Evolutionary conservation across 352 stramenopile genomes (phyloP).

Genomic region (Phytophthora pluvialis): DNA sequence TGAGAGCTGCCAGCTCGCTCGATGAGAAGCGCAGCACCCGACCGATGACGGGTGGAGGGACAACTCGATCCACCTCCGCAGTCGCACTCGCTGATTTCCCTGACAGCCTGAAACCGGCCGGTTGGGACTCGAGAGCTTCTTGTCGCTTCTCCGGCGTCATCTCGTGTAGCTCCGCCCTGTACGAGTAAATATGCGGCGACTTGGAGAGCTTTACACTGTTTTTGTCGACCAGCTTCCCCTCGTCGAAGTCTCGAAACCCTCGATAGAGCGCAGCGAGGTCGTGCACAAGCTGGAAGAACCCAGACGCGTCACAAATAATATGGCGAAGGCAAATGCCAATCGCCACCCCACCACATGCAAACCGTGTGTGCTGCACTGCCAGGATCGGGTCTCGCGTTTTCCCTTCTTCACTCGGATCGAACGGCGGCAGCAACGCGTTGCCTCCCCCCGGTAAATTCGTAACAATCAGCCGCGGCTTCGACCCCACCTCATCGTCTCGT

Average conservation of each 20-base stretch:
- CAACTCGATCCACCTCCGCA: background rate
- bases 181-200: conserved; percentile 5
- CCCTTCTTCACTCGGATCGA: conserved; percentile 27
- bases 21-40: conserved; percentile 29
- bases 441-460: conserved; percentile 29
- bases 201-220: conserved; percentile 5
- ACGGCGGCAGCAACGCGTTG: conserved; percentile 28
- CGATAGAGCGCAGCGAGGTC: conserved; percentile 30
- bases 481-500: conserved; percentile 17
- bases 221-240: background rate
- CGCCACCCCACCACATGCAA: conserved; percentile 26
- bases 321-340: conserved; percentile 27
- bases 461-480: conserved; percentile 21
- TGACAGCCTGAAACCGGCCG: conserved; percentile 13
- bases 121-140: conserved; percentile 11
- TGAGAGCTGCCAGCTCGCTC: conserved; percentile 19
- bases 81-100: background rate
- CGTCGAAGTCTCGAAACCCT: background rate
- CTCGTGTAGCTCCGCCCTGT: conserved; percentile 10
- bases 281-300: conserved; percentile 33
- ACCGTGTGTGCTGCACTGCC: conserved; percentile 31
- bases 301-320: conserved; percentile 27
- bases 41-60: conserved; percentile 7
- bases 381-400: conserved; percentile 26
- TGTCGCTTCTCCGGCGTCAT: conserved; percentile 10